These are phyloP conservation scores for Tricladium varicosporioides DNA, from an alignment of 2,329 filamentous ascomycete species.

Conservation along the genomic window DNA sequence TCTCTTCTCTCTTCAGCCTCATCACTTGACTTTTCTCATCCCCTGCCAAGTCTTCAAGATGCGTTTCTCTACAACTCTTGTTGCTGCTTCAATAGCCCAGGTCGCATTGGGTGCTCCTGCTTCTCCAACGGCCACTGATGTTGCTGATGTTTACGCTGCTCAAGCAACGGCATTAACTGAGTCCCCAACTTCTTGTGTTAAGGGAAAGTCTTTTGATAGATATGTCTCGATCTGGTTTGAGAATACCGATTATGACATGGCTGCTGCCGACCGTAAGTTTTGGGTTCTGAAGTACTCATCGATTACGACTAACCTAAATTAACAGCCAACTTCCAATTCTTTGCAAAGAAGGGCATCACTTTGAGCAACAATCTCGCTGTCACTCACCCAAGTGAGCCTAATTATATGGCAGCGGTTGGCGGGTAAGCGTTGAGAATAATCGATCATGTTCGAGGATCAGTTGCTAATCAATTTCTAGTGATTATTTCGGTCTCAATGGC, in stretches of 20 bases:
- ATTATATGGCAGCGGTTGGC: slow-evolving; percentile 67
- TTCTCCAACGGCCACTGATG: slow-evolving; percentile 47
- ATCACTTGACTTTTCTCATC: slow-evolving; percentile 4
- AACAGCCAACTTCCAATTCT: slow-evolving; percentile 51
- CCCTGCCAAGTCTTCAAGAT: slow-evolving; percentile 22
- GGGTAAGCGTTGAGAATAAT: slow-evolving; percentile 40
- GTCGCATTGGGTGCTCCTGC: slow-evolving; percentile 26
- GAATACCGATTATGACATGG: slow-evolving; percentile 69
- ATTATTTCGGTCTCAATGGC: slow-evolving; percentile 13
- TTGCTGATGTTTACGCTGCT: slow-evolving; percentile 51
- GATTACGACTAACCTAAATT: too few relatives aligned
- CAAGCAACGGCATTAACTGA: slow-evolving; percentile 59
- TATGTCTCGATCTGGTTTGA: slow-evolving; percentile 75
- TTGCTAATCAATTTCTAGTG: neutral
- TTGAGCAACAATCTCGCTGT: slow-evolving; percentile 59
- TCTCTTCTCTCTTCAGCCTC: slow-evolving; percentile 16
- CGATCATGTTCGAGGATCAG: slow-evolving; percentile 7
- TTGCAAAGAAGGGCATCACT: slow-evolving; percentile 61
- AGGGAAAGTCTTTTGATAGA: slow-evolving; percentile 71
- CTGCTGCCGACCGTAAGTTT: slow-evolving; percentile 59
- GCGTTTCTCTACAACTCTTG: slow-evolving; percentile 24
- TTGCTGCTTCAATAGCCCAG: slow-evolving; percentile 28
- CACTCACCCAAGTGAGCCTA: slow-evolving; percentile 73
- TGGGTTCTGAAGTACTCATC: too few relatives aligned
- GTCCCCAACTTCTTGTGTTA: slow-evolving; percentile 61